These are phyloP conservation scores for Parietaria judaica DNA, from an alignment of 306 rosid species.

Conservation along the genomic window DNA sequence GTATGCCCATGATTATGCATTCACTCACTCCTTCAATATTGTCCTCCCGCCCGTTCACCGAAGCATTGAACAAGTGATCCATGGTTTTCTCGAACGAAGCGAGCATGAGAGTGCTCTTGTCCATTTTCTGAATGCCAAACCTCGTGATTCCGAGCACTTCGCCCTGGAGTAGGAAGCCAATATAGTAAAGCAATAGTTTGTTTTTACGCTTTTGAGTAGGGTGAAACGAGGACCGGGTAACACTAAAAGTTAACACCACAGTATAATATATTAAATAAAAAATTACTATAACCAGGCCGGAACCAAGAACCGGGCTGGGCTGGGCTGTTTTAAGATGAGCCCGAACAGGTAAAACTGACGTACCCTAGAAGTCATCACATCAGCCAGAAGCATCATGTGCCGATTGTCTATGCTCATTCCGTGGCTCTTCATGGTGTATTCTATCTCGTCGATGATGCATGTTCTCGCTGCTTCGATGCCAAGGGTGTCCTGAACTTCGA, in stretches of 20 bases:
- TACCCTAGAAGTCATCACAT: constrained; percentile 81
- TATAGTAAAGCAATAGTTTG: constrained; percentile 3
- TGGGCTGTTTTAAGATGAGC: too few species aligned
- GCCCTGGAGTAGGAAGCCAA: constrained; percentile 45
- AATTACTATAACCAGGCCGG: too few species aligned
- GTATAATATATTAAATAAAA: too few species aligned
- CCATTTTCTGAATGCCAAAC: constrained; percentile 89
- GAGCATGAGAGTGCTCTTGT: constrained; percentile 74
- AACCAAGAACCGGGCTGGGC: too few species aligned
- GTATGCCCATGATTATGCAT: constrained; percentile 87
- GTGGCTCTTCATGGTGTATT: constrained; percentile 61
- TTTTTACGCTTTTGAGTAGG: not conserved
- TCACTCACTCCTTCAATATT: constrained; percentile 86
- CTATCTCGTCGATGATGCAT: constrained; percentile 70
- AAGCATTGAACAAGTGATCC: constrained; percentile 71
- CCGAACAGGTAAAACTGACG: constrained; percentile 17
- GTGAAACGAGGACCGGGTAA: not conserved
- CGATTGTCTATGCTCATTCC: constrained; percentile 86
- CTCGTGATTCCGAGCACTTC: constrained; percentile 88
- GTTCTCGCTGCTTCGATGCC: constrained; percentile 96
- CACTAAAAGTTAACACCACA: too few species aligned
- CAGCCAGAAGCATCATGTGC: constrained; percentile 95
- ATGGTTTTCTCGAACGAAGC: constrained; percentile 90
- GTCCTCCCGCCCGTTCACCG: constrained; percentile 60
- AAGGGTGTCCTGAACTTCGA: constrained; percentile 58